Conservation (phyloP, 441 rosid species). For the Eutrema salsugineum region DNA sequence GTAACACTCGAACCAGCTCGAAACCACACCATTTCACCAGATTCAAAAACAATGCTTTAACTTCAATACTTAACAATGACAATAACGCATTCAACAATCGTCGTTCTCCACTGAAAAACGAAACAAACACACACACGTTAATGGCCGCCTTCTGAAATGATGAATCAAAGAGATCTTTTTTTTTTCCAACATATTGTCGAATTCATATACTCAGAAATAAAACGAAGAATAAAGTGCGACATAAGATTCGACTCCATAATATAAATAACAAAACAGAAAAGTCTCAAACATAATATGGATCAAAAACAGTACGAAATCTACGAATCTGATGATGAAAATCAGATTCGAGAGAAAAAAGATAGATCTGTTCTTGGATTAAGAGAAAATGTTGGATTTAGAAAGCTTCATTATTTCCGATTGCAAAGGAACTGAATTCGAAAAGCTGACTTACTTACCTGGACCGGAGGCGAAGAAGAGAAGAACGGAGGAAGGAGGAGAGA, state of each 20-base stretch:
- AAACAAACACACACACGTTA: background rate
- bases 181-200: too few species aligned
- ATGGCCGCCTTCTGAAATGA: background rate
- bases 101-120: constrained; percentile 4
- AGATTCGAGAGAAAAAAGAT: background rate
- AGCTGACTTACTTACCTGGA: too few species aligned
- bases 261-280: background rate
- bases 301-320: background rate
- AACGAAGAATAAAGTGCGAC: too few species aligned
- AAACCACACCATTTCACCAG: constrained; percentile 68
- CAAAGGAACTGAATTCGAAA: constrained; percentile 1
- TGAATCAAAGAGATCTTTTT: too few species aligned
- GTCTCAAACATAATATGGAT: background rate
- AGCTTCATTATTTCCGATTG: background rate
- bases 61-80: background rate
- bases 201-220: too few species aligned
- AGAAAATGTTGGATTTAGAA: background rate
- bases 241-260: background rate
- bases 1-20: constrained; percentile 68
- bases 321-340: constrained; percentile 11
- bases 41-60: constrained; percentile 7
- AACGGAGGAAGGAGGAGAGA: background rate
- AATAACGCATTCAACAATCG: background rate
- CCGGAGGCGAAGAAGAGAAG: constrained; percentile 31
- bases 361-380: constrained; percentile 13